Base-by-base conservation (phyloP, 257 asterid genomes). In the Rubia yunnanensis region DNA sequence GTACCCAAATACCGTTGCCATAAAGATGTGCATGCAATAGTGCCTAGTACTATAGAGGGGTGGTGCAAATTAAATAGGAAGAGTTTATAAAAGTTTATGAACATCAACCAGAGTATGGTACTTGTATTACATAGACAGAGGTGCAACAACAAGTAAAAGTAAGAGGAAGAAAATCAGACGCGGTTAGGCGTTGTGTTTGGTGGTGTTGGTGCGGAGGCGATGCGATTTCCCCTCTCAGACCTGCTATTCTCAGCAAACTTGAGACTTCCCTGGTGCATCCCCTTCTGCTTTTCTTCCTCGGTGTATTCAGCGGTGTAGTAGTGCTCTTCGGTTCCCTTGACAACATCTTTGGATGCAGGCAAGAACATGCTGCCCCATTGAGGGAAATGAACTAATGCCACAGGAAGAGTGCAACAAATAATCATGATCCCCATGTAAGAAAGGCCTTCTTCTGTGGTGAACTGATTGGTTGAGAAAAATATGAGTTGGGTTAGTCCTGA, bases 231-330 rank as follows among this genome's bases (percentile, higher is more conserved):
- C 1, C 95, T 72, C 44, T 86, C 95, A 0, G 95, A 78, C 15
- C 75, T 65, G 17, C 88, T 66, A 5, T 86, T 86, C 26, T 86
- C 88, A 0, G 94, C 94, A 39, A 86, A 86, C 60, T 80, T 86
- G 28, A 86, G 72, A 48, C 85, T 84, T 6, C 31, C 54, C 32
- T 76, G 83, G 48, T 86, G 94, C 91, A 84, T 77, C 0, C 90
- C 88, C 44, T 72, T 77, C 56, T 74, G 66, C 63, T 66, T 75
- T 23, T 79, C 83, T 7, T 76, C 83, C 60, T 79, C 80, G 0
- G 41, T 72, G 8, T 61, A 78, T 57, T 81, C 83, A 1, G 81
- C 65, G 0, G 59, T 22, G 39, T 81, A 78, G 60, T 75, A 81
- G 70, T 78, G 74, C 41, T 78, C 79, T 53, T 82, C 86, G 0